A percentile compares a stretch with the other conserved stretches of the same genome.
phyloP scores from a whole-genome alignment of 2,329 filamentous ascomycete genomes.

The Sporothrix pseudoabietina region DNA sequence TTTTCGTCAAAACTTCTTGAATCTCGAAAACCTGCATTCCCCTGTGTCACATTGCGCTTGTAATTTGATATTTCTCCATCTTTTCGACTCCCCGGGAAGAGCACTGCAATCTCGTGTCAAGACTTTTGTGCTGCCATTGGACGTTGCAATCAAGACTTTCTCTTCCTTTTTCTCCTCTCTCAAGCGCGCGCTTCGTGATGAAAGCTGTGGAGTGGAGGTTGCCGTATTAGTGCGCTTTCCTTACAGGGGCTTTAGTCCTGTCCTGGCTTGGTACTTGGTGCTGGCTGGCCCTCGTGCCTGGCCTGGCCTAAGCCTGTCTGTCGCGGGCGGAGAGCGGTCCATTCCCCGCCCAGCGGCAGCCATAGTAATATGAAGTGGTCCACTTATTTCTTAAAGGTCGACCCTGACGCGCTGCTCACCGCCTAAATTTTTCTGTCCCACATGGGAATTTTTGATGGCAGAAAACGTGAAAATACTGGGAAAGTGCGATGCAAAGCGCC shows the following conservation, averaged over 20 bases:
- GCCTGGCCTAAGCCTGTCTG: background rate
- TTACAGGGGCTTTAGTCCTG: slow-evolving; percentile 5
- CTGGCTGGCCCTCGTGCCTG: background rate
- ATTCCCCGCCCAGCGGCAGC: background rate
- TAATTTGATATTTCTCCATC: background rate
- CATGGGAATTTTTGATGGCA: slow-evolving; percentile 25
- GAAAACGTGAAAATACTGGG: slow-evolving; percentile 27
- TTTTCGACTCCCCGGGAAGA: background rate
- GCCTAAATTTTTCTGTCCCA: slow-evolving; percentile 25
- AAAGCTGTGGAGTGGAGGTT: slow-evolving; percentile 16
- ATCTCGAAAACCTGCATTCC: background rate
- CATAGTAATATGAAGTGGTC: background rate
- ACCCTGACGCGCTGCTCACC: slow-evolving; percentile 16
- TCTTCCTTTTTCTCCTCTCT: background rate
- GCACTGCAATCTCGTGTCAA: background rate
- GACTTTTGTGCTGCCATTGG: slow-evolving; percentile 10
- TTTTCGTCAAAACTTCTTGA: background rate
- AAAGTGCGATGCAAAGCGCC: slow-evolving; percentile 15
- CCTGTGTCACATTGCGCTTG: slow-evolving; percentile 3
- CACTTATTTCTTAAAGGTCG: background rate
- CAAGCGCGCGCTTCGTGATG: slow-evolving; percentile 25
- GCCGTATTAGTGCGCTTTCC: slow-evolving; percentile 19
- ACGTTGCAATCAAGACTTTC: background rate
- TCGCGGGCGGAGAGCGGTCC: background rate
- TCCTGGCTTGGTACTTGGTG: background rate